These are phyloP conservation scores for Ogataea glucozyma DNA, from an alignment of 805 yeast species.

Conservation along the genomic window DNA sequence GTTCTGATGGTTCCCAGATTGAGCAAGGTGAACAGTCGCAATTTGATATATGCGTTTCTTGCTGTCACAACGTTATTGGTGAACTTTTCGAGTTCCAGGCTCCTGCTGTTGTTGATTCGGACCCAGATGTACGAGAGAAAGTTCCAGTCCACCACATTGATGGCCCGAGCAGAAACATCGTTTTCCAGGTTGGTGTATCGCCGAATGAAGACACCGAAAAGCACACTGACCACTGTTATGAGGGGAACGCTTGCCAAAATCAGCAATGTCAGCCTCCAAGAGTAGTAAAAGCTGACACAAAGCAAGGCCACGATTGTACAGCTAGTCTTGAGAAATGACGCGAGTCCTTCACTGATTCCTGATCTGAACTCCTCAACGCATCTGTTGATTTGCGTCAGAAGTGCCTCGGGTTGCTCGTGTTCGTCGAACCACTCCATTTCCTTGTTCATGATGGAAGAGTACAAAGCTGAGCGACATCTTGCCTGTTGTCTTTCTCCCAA, in stretches of 20 bases:
- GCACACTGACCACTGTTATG: conserved; percentile 48
- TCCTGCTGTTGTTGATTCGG: conserved; percentile 58
- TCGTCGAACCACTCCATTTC: conserved; percentile 65
- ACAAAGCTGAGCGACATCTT: conserved; percentile 51
- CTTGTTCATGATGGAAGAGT: conserved; percentile 45
- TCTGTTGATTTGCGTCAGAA: conserved; percentile 63
- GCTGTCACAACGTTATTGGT: conserved; percentile 30
- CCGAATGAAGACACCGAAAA: conserved; percentile 54
- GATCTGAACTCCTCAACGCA: conserved; percentile 72
- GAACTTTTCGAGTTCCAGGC: conserved; percentile 50
- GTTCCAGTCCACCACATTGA: conserved; percentile 71
- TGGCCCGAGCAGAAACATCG: conserved; percentile 49
- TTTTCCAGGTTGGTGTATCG: conserved; percentile 59
- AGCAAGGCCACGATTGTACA: conserved; percentile 56
- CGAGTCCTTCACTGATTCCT: conserved; percentile 68
- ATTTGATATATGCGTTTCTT: conserved; percentile 42
- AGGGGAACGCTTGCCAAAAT: conserved; percentile 76
- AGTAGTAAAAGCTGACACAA: conserved; percentile 67
- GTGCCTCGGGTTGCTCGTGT: conserved; percentile 58
- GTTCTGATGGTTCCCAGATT: conserved; percentile 60
- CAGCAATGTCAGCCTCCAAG: conserved; percentile 84
- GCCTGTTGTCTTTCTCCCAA: conserved; percentile 72
- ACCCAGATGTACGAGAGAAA: conserved; percentile 60
- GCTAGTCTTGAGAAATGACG: conserved; percentile 52
- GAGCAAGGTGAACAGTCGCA: conserved; percentile 49